Conservation (phyloP, 2,329 filamentous ascomycete species). For the Balansia obtecta region DNA sequence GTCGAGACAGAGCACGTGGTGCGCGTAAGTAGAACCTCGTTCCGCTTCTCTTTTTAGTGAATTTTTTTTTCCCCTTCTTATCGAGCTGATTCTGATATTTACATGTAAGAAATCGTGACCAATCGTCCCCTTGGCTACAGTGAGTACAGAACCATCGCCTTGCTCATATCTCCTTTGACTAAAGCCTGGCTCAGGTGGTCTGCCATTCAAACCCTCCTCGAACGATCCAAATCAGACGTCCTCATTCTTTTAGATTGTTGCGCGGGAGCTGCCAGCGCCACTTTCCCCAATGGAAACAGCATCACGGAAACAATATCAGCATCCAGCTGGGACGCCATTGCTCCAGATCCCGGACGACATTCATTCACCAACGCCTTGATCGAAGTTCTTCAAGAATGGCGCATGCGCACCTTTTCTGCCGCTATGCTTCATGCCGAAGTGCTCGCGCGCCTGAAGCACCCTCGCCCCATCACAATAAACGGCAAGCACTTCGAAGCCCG, state of each 20-base stretch:
- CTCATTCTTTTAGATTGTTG: constrained; percentile 48
- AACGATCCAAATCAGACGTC: constrained; percentile 44
- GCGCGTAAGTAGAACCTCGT: constrained; percentile 30
- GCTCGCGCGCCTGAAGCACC: constrained; percentile 46
- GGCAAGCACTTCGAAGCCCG: constrained; percentile 45
- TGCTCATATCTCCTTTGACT: not conserved
- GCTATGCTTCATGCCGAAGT: constrained; percentile 50
- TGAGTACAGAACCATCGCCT: constrained; percentile 17
- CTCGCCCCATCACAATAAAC: constrained; percentile 43
- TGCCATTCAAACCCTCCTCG: constrained; percentile 45
- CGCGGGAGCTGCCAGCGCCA: constrained; percentile 46
- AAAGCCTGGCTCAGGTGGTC: constrained; percentile 35
- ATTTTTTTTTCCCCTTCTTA: not conserved
- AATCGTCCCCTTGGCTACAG: constrained; percentile 43
- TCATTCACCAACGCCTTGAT: constrained; percentile 48
- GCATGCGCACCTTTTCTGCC: constrained; percentile 40
- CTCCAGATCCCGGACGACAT: constrained; percentile 45
- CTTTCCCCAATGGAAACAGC: constrained; percentile 43
- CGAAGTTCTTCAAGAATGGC: constrained; percentile 46
- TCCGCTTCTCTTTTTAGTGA: no score
- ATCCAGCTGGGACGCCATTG: constrained; percentile 49
- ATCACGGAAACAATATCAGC: constrained; percentile 51
- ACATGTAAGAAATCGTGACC: constrained; percentile 30
- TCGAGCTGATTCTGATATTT: not conserved
- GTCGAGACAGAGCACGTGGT: constrained; percentile 48